These are phyloP conservation scores for Chaetomium tenue DNA, from an alignment of 495 filamentous ascomycete genomes.

Conservation along the genomic window DNA sequence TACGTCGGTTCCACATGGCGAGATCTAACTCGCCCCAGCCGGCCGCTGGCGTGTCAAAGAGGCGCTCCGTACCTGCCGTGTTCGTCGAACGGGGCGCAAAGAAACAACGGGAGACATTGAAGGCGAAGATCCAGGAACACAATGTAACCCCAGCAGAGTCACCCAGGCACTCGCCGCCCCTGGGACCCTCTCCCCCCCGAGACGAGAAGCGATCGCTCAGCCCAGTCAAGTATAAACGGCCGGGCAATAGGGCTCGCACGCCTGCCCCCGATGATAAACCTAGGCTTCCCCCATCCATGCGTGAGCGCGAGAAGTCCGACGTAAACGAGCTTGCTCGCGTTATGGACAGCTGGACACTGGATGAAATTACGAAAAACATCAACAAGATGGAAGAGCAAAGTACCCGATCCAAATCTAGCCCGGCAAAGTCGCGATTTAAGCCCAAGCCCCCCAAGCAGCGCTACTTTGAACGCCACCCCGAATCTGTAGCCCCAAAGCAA, in stretches of 20 bases:
- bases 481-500: constrained; percentile 23
- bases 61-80: constrained; percentile 41
- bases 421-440: constrained; percentile 37
- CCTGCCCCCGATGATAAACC: constrained; percentile 23
- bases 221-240: constrained; percentile 27
- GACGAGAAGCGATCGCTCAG: constrained; percentile 9
- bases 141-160: not conserved
- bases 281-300: constrained; percentile 42
- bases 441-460: constrained; percentile 49
- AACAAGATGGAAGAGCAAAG: constrained; percentile 38
- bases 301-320: constrained; percentile 38
- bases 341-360: constrained; percentile 51
- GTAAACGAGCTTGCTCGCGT: constrained; percentile 48
- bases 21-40: constrained; percentile 31
- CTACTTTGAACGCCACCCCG: constrained; percentile 51
- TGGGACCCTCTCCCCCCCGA: not conserved
- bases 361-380: constrained; percentile 48
- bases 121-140: constrained; percentile 11
- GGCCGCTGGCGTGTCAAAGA: constrained; percentile 36
- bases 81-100: constrained; percentile 52
- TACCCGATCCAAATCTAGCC: constrained; percentile 24
- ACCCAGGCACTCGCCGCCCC: not conserved
- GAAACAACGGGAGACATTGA: constrained; percentile 26
- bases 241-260: constrained; percentile 22
- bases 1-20: constrained; percentile 51